These are phyloP conservation scores for Rhynchosporium secalis DNA, from an alignment of 2,329 filamentous ascomycete genomes.

Conservation along the genomic window DNA sequence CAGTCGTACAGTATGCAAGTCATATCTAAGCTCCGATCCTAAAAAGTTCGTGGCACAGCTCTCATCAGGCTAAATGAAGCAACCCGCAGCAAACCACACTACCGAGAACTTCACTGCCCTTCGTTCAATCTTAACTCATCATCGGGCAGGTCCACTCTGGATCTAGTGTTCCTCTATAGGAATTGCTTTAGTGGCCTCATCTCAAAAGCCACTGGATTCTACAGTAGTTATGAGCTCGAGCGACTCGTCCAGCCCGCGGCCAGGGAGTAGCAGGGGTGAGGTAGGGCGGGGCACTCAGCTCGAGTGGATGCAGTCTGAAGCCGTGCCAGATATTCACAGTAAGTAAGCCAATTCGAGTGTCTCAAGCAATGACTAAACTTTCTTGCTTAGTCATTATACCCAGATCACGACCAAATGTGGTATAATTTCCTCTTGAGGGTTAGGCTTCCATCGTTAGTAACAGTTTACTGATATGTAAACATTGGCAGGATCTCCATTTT, in stretches of 20 bases:
- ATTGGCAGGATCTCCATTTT: constrained; percentile 19
- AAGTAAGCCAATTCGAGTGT: background rate
- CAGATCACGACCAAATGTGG: background rate
- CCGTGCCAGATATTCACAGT: constrained; percentile 9
- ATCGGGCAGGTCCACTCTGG: constrained; percentile 1
- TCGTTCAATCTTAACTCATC: background rate
- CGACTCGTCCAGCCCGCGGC: constrained; percentile 7
- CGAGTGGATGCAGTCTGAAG: constrained; percentile 11
- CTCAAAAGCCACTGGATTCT: background rate
- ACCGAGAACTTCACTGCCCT: background rate
- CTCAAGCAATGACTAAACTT: background rate
- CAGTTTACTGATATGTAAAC: background rate
- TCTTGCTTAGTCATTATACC: background rate
- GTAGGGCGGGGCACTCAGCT: background rate
- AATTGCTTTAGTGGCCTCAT: background rate
- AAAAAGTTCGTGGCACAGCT: constrained; percentile 1
- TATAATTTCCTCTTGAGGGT: background rate
- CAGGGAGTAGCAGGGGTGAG: constrained; percentile 4
- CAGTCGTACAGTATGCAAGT: background rate
- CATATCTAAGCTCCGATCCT: constrained; percentile 7
- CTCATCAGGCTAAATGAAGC: constrained; percentile 4
- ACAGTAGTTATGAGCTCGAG: background rate
- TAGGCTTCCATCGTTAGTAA: constrained; percentile 4
- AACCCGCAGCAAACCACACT: background rate
- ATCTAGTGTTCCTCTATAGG: background rate